phyloP scores from a whole-genome alignment of 768 basidiomycete species.

The Suillus cothurnatus region DNA sequence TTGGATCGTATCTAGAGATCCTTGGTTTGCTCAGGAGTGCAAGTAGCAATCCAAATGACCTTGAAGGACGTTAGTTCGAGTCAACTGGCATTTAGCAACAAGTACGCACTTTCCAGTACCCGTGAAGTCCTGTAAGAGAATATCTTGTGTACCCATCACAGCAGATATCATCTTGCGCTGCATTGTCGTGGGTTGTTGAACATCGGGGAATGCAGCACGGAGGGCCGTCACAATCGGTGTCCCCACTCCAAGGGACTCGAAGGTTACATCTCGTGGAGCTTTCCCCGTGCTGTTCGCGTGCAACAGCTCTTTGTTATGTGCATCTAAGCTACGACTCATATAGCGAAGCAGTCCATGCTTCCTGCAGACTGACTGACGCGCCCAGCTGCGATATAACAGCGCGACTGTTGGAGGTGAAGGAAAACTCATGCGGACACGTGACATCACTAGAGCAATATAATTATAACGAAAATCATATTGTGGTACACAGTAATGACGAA shows the following conservation, averaged over 20 bases:
- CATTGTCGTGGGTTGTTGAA: conserved; percentile 56
- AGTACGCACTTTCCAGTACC: conserved; percentile 75
- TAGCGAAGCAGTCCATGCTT: conserved; percentile 25
- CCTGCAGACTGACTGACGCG: conserved; percentile 22
- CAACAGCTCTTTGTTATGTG: conserved; percentile 14
- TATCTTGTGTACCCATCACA: conserved; percentile 55
- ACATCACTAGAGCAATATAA: background rate
- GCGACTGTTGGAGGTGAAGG: conserved; percentile 13
- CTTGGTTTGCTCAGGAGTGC: conserved; percentile 64
- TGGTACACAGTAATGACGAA: conserved; percentile 7
- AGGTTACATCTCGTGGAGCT: conserved; percentile 28
- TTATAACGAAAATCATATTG: background rate
- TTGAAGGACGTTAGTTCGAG: conserved; percentile 27
- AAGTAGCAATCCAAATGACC: conserved; percentile 72
- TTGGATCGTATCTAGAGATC: conserved; percentile 22
- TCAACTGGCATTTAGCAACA: background rate
- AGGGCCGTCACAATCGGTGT: conserved; percentile 51
- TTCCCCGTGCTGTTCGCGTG: conserved; percentile 6
- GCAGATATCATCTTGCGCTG: conserved; percentile 67
- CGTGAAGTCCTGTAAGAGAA: conserved; percentile 70
- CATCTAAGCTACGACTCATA: conserved; percentile 28
- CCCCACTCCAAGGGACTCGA: conserved; percentile 57
- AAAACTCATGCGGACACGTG: conserved; percentile 32
- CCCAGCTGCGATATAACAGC: conserved; percentile 8
- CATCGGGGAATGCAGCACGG: conserved; percentile 60